Evolutionary conservation across 208 protist genomes (phyloP).

Genomic region (Angomonas deanei): DNA sequence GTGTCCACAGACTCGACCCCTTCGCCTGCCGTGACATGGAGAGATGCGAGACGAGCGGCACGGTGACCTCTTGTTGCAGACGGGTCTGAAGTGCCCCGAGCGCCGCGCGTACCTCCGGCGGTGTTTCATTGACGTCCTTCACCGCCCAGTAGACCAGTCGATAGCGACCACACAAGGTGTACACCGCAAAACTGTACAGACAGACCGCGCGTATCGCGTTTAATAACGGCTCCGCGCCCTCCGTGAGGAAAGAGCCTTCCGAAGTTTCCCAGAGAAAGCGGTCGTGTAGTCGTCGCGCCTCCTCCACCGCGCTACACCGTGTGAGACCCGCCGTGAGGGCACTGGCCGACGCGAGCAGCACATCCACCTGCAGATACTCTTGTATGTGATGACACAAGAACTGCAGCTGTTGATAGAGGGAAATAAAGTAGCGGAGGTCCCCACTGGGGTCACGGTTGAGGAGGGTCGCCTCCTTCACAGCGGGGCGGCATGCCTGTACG

Average conservation of each 20-base stretch:
- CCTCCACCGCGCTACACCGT: constrained; percentile 55
- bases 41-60: constrained; percentile 56
- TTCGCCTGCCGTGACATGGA: constrained; percentile 13
- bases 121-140: constrained; percentile 40
- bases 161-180: constrained; percentile 57
- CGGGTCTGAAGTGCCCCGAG: constrained; percentile 58
- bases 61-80: constrained; percentile 59
- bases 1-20: constrained; percentile 55
- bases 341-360: constrained; percentile 39
- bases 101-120: constrained; percentile 62
- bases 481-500: constrained; percentile 39
- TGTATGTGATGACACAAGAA: constrained; percentile 58
- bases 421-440: constrained; percentile 57
- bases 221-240: constrained; percentile 37
- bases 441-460: constrained; percentile 47
- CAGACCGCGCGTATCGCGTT: constrained; percentile 45
- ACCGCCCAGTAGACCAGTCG: constrained; percentile 71
- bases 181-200: constrained; percentile 34
- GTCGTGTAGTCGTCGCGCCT: constrained; percentile 68
- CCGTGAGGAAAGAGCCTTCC: constrained; percentile 63
- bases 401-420: constrained; percentile 54
- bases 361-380: constrained; percentile 79
- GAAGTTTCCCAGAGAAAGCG: constrained; percentile 69
- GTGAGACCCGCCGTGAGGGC: constrained; percentile 32
- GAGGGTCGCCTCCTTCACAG: constrained; percentile 55